Evolutionary conservation across 306 rosid species (phyloP), one percentile per base, ranked within the genome.

Genomic region (Carpinus fangiana): DNA sequence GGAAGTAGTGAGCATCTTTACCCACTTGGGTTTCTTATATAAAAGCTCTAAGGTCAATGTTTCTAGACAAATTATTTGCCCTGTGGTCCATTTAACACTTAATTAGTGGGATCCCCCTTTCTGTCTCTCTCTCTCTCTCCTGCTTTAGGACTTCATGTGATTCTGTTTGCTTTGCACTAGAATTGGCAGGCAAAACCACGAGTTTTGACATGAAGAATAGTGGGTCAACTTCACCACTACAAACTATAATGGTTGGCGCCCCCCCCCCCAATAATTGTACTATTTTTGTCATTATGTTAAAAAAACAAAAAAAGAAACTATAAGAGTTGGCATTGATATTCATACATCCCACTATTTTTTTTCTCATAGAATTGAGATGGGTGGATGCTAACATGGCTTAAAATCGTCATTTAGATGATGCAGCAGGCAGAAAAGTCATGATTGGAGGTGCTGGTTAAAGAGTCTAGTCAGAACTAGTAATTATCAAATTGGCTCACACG

Each of bases 321-420:
- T 38, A 3, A 38, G 41, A 6, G 41, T 38, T 38, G 41, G 41
- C 41, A 38, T 38, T 67, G 57, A 31, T 79, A 81, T 73, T 77
- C 31, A 54, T 12, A 70, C 36, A 51, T 73, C 79, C 88, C 86
- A 84, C 87, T 84, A 68, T 6, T 78, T 75, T 70, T 70, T 74
- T 70, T 80, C 83, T 80, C 88, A 51, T 31, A 8, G 3, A 66
- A 38, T 43, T 48, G 52, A 48, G 52, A 48, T 48, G 52, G 65
- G 36, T 23, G 65, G 65, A 59, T 23, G 28, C 65, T 59, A 59
- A 59, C 65, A 59, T 82, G 76, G 64, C 84, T 43, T 23, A 56
- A 16, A 53, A 47, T 51, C n/a, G 75, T 68, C 52, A 53, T 26
- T 57, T 74, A 8, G 48, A 78, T 70, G 8, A 75, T 76, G 13